phyloP scores from a whole-genome alignment of 148 eudicot genomes.

The Amaranthus palmeri region DNA sequence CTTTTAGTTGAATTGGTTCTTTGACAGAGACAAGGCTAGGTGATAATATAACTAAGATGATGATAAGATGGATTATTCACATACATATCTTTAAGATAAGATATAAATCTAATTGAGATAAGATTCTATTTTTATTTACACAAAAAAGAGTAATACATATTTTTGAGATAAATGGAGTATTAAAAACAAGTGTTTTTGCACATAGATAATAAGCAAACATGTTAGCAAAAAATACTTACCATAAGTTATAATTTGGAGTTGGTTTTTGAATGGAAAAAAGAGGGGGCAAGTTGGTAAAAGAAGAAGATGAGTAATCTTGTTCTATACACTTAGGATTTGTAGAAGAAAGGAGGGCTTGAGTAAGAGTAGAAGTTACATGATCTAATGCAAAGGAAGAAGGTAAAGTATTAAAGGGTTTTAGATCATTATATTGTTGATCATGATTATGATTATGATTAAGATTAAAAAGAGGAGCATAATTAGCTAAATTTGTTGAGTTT shows the following conservation, averaged over 20 bases:
- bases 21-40: no score
- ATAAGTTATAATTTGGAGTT: conserved; percentile 28
- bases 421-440: conserved; percentile 7
- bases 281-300: conserved; percentile 34
- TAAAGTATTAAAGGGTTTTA: conserved; percentile 21
- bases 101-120: background rate
- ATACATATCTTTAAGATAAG: no score
- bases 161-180: no score
- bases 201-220: no score
- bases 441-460: background rate
- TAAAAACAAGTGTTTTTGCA: no score
- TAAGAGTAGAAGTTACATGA: conserved; percentile 20
- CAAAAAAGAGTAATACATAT: no score
- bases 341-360: conserved; percentile 20
- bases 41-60: no score
- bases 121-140: no score
- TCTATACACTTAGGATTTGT: conserved; percentile 25
- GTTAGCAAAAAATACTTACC: conserved; percentile 25
- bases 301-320: conserved; percentile 13
- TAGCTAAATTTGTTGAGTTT: conserved; percentile 31
- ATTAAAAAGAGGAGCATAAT: conserved; percentile 2
- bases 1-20: no score
- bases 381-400: conserved; percentile 26
- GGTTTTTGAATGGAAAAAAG: conserved; percentile 46
- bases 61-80: no score